A percentile compares a stretch with the other conserved stretches of the same genome.
These are phyloP conservation scores for Boletus huronensis DNA, from an alignment of 768 basidiomycete genomes.

Conservation along the genomic window DNA sequence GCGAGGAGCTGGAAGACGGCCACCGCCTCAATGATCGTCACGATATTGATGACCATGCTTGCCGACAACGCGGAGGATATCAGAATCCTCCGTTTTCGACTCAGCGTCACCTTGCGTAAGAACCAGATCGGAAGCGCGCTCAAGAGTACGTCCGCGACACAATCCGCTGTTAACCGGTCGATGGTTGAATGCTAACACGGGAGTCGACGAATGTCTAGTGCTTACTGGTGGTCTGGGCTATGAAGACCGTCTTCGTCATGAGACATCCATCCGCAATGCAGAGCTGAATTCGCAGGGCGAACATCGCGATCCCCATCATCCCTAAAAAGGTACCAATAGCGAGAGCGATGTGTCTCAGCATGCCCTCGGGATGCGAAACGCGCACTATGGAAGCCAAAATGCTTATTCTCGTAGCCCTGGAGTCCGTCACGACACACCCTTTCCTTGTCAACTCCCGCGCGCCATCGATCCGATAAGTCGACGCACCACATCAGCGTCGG, in stretches of 20 bases:
- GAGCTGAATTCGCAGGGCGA: conserved; percentile 1
- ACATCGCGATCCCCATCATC: conserved; percentile 6
- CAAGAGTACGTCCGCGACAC: conserved; percentile 20
- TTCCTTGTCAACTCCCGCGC: background rate
- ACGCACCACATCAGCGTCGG: conserved; percentile 17
- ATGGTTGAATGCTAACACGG: background rate
- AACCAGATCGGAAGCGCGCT: conserved; percentile 18
- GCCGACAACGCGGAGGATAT: conserved; percentile 8
- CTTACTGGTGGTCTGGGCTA: conserved; percentile 11
- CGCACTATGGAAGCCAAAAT: conserved; percentile 24
- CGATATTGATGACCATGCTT: background rate
- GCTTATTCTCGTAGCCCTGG: conserved; percentile 26
- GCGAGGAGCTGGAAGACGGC: background rate
- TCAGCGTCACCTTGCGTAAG: conserved; percentile 13
- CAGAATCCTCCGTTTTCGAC: conserved; percentile 14
- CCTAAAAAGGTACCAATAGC: conserved; percentile 4
- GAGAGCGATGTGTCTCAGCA: conserved; percentile 1
- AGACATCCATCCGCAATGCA: conserved; percentile 7
- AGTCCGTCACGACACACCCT: background rate
- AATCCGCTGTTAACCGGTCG: conserved; percentile 15
- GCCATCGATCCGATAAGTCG: background rate
- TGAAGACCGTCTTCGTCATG: background rate
- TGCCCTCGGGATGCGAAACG: conserved; percentile 15
- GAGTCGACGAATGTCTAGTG: background rate
- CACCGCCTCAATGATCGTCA: background rate